Evolutionary conservation across 2,329 filamentous ascomycete genomes (phyloP), one percentile per base, ranked within the genome.

Genomic region (Cytospora piceae): DNA sequence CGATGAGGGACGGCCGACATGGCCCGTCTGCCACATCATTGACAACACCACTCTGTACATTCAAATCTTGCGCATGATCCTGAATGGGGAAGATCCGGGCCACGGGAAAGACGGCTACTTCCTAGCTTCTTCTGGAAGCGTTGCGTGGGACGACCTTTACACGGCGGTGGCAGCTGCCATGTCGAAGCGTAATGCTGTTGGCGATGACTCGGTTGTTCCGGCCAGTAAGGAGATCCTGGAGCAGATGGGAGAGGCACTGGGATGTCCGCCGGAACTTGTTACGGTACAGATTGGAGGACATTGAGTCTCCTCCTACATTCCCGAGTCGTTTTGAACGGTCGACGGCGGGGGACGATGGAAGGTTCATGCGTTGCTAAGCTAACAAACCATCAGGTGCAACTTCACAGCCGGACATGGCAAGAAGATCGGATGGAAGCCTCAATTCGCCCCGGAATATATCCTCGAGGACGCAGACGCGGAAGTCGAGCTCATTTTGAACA

Each of bases 81-180:
- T 85, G 2, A 68, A 67, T 1, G 78, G 73, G 0, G 71, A 75
- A 15, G 72, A 78, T 5, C 73, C 76, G 0, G 77, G 72, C 2
- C 67, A 79, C 58, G 81, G 81, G 0, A 78, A 75, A 61, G 74
- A 78, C 1, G 83, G 83, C 0, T 85, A 81, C 68, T 86, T 82
- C 69, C 77, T 85, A 9, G 83, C 83, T 0, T 70, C 82, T 0
- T 73, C 82, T 0, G 84, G 84, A 0, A 77, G 73, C 22, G 73
- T 86, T 5, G 76, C 76, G 0, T 87, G 83, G 84, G 74, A 80
- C 20, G 81, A 84, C 60, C 61, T 87, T 0, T 86, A 85, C 70
- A 68, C 63, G 5, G 77, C 79, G 2, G 78, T 85, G 66, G 82
- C 78, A 0, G 71, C 70, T 20, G 72, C 77, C 1, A 71, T 86